Base-by-base conservation (phyloP, 2,329 filamentous ascomycete genomes). In the Albophoma yamanashiensis region DNA sequence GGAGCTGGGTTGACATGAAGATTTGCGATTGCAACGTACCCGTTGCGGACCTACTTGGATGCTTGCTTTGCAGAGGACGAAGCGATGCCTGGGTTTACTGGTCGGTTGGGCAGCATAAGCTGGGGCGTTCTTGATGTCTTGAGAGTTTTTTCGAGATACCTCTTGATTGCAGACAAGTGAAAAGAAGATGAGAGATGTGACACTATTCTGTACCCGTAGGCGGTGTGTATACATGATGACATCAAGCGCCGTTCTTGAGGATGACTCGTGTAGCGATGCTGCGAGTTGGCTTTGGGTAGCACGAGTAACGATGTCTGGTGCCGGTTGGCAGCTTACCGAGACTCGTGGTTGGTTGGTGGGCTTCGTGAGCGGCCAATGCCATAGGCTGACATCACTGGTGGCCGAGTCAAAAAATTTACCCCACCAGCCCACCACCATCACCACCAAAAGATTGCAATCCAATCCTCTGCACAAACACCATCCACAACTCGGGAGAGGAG, bases 401-500 rank as follows among this genome's bases (percentile, higher is more conserved):
- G 62, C 59, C 62, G 62, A 55, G 59, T 61, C 63, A 73, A 72
- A 74, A 74, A 72, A 72, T 72, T 72, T 73, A 74, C 73, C 74
- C 75, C 73, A 74, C 73, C 71, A 74, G 63, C 68, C 66, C 61
- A 62, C 62, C 34, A 38, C 36, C 36, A 31, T 31, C 27, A 38
- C 36, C 55, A 63, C 58, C 57, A 60, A 58, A 57, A 58, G 57
- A 55, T 58, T 39, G 58, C 47, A 52, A 58, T 58, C 57, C 42
- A 40, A 38, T 25, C 40, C 38, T 57, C 36, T 53, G 39, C 61
- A 59, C 27, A 31, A 59, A 40, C 60, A 55, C 38, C 60, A 45
- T 50, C n/a, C 31, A 39, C 56, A 61, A 58, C 56, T 40, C 43
- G 57, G 53, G 57, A 56, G 59, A 55, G 50, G 50, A 53, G 50